A percentile compares a stretch with the other conserved stretches of the same genome.
Evolutionary conservation across 2,329 filamentous ascomycete genomes (phyloP).

Genomic region (Aspergillus brunneoviolaceus): DNA sequence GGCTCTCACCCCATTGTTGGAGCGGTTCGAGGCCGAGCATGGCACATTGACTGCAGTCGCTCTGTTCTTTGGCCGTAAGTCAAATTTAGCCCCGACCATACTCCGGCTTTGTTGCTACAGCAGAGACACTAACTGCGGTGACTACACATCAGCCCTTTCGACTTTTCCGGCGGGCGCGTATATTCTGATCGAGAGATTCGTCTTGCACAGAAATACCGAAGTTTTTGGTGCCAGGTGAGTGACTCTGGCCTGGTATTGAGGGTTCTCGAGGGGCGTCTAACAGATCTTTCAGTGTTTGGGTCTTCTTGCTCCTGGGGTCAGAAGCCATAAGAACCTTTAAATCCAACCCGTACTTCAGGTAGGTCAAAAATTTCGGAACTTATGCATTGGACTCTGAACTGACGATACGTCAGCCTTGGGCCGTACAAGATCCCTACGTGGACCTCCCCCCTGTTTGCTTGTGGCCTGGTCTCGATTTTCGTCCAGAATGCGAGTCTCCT

Average conservation of each 20-base stretch:
- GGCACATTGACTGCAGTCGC: slow-evolving; percentile 85
- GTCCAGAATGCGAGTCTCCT: slow-evolving; percentile 79
- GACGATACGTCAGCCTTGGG: slow-evolving; percentile 48
- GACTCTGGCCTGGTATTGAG: background rate
- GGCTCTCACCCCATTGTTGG: slow-evolving; percentile 81
- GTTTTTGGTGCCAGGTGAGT: slow-evolving; percentile 79
- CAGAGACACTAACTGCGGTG: slow-evolving; percentile 15
- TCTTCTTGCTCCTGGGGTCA: slow-evolving; percentile 80
- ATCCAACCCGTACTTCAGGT: slow-evolving; percentile 73
- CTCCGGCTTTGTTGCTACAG: slow-evolving; percentile 12
- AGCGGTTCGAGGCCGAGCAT: slow-evolving; percentile 89
- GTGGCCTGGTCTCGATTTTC: slow-evolving; percentile 72
- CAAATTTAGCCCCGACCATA: background rate
- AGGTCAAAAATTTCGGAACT: slow-evolving; percentile 19
- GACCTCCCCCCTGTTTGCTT: slow-evolving; percentile 78
- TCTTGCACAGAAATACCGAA: slow-evolving; percentile 69
- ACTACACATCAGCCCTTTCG: slow-evolving; percentile 60
- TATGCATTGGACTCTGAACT: slow-evolving; percentile 8
- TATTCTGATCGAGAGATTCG: slow-evolving; percentile 70
- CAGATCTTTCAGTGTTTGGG: slow-evolving; percentile 68
- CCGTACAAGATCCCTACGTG: slow-evolving; percentile 80
- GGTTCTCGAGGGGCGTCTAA: slow-evolving; percentile 11
- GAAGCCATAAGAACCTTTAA: slow-evolving; percentile 85
- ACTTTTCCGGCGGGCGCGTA: slow-evolving; percentile 82
- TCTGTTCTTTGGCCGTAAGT: slow-evolving; percentile 87